These are phyloP conservation scores for Desmodesmus armatus DNA, from an alignment of 139 green algal species.

Conservation along the genomic window DNA sequence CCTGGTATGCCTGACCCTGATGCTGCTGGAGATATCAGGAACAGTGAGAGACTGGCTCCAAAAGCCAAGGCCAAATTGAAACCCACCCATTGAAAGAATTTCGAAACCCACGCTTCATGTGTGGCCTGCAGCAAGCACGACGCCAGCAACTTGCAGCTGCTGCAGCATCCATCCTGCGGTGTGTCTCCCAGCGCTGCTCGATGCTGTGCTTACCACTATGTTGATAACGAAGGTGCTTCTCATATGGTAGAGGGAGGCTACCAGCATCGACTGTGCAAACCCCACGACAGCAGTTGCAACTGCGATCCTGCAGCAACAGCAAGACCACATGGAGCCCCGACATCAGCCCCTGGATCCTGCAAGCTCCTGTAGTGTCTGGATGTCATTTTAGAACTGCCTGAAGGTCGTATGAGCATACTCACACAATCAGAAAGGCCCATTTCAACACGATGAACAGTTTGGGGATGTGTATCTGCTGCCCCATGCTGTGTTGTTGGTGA, in stretches of 20 bases:
- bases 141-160: neutral
- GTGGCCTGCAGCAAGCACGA: conserved; percentile 33
- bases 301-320: conserved; percentile 49
- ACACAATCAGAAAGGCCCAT: conserved; percentile 43
- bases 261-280: conserved; percentile 67
- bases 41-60: conserved; percentile 55
- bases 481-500: neutral
- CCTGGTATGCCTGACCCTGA: conserved; percentile 70
- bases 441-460: conserved; percentile 39
- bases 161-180: neutral
- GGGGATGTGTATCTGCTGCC: conserved; percentile 12
- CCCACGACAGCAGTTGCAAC: conserved; percentile 62
- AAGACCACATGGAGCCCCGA: neutral
- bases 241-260: conserved; percentile 62
- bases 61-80: conserved; percentile 66
- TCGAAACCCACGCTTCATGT: conserved; percentile 46
- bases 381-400: neutral
- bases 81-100: conserved; percentile 60
- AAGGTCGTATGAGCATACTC: neutral
- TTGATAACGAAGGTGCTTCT: conserved; percentile 49
- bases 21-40: conserved; percentile 64
- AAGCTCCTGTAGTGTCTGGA: neutral
- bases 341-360: neutral
- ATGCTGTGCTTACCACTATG: conserved; percentile 48
- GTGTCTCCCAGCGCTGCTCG: neutral